A percentile compares a stretch with the other conserved stretches of the same genome.
Evolutionary conservation across 2,329 filamentous ascomycete species (phyloP).

Genomic region (Trichoderma sp.): DNA sequence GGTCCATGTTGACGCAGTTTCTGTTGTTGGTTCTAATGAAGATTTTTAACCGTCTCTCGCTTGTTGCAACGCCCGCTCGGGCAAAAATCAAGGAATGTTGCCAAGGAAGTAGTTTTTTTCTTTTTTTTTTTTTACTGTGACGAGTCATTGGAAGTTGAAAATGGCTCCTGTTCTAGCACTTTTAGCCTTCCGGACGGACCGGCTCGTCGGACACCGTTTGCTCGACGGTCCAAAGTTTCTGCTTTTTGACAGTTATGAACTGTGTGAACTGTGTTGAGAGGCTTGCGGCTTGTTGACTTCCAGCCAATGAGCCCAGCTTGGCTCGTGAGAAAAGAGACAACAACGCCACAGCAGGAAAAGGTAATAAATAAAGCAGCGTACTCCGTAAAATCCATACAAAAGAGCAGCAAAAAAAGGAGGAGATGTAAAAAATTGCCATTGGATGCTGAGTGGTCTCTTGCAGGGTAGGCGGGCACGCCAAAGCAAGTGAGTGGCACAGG

Average conservation of each 20-base stretch:
- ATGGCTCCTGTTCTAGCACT: neutral
- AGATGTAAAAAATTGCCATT: neutral
- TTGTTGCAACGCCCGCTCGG: neutral
- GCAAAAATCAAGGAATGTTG: neutral
- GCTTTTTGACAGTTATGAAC: neutral
- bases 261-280: neutral
- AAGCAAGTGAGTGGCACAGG: neutral
- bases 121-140: neutral
- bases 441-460: neutral
- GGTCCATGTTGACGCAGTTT: neutral
- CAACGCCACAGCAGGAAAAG: neutral
- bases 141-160: neutral
- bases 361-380: neutral
- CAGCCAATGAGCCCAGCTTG: neutral
- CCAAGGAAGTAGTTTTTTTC: neutral
- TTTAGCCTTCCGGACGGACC: conserved; percentile 15
- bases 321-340: neutral
- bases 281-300: neutral
- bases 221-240: conserved; percentile 4
- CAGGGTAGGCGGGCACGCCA: neutral
- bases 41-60: neutral
- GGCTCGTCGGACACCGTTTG: conserved; percentile 9
- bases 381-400: neutral
- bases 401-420: neutral
- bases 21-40: neutral